Percentiles rank a stretch among this genome's conserved stretches.
Conservation (phyloP, 352 stramenopile genomes). For the Pythium rhizo-oryzae region DNA sequence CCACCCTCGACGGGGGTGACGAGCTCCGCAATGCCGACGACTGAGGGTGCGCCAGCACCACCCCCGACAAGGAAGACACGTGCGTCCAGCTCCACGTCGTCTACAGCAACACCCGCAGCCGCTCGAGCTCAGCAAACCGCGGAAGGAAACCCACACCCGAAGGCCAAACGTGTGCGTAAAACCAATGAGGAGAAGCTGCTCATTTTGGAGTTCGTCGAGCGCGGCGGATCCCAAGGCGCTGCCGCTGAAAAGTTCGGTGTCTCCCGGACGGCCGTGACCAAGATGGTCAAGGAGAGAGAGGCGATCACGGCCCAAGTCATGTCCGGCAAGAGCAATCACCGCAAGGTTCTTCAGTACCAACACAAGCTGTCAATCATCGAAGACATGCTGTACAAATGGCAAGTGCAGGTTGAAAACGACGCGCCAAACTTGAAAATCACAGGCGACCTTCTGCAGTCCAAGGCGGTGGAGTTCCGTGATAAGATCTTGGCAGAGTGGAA, state of each 20-base stretch:
- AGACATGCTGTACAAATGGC: constrained; percentile 87
- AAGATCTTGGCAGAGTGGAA: constrained; percentile 79
- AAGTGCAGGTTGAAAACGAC: constrained; percentile 77
- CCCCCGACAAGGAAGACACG: constrained; percentile 17
- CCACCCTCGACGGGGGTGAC: neutral
- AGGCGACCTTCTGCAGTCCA: constrained; percentile 73
- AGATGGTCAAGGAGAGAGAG: constrained; percentile 85
- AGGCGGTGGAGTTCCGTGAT: constrained; percentile 82
- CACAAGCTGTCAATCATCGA: constrained; percentile 86
- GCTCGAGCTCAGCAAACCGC: neutral
- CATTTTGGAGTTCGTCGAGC: constrained; percentile 82
- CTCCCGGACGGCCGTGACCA: constrained; percentile 80
- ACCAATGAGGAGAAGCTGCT: constrained; percentile 86
- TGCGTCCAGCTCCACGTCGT: neutral
- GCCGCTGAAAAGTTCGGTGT: constrained; percentile 82
- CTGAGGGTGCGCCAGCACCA: neutral
- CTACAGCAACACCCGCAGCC: neutral
- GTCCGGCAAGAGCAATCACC: constrained; percentile 67
- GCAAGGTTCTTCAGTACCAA: constrained; percentile 84
- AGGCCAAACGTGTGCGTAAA: constrained; percentile 74
- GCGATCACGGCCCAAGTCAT: constrained; percentile 73
- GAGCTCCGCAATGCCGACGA: too few relatives aligned
- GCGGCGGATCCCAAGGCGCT: constrained; percentile 71
- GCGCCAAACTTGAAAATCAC: constrained; percentile 70
- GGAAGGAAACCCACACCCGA: constrained; percentile 4